Evolutionary conservation across 2,329 filamentous ascomycete species (phyloP), one percentile per base, ranked within the genome.

Genomic region (Pseudohalonectria lignicola): DNA sequence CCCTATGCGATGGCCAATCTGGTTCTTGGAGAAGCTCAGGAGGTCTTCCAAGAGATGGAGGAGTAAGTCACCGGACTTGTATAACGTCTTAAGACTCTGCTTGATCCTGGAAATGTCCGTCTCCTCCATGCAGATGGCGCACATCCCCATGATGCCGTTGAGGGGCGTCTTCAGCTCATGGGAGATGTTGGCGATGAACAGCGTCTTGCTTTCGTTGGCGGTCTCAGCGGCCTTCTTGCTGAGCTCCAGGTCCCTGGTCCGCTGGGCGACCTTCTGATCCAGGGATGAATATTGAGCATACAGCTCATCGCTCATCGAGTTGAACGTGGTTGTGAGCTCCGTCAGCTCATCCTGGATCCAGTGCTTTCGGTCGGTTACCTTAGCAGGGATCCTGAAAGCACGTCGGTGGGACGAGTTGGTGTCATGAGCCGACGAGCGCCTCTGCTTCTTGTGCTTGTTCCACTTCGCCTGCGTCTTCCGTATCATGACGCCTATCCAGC

Each of bases 111-210:
- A 57, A 12, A 87, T 63, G 49, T 94, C 86, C 35, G 88, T 80
- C 55, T 94, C 87, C 45, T 87, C 83, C 86, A 94, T 92, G 57
- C 86, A 92, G 1, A 94, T 82, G 0, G 86, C 83, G 48, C 82
- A 88, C 82, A 95, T 92, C 42, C 92, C 92, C 50, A 98, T 69
- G 35, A 96, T 95, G 11, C 90, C 92, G 53, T 96, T 96, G 41
- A 96, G 69, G 0, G 92, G 92, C 1, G 92, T 98, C 54, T 94
- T 93, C 26, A 98, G 69, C 57, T 96, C 76, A 49, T 80, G 76
- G 1, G 77, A 82, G 36, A 96, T 94, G 50, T 96, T 96, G 15
- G 92, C 92, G 45, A 98, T 93, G 62, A 96, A 96, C 8, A 96
- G 68, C 0, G 92, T 96, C 63, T 98, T 98, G 67, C 86, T 93